Percentiles rank a stretch among this genome's conserved stretches.
Evolutionary conservation across 352 stramenopile genomes (phyloP).

Genomic region (Globisporangium nodosum): DNA sequence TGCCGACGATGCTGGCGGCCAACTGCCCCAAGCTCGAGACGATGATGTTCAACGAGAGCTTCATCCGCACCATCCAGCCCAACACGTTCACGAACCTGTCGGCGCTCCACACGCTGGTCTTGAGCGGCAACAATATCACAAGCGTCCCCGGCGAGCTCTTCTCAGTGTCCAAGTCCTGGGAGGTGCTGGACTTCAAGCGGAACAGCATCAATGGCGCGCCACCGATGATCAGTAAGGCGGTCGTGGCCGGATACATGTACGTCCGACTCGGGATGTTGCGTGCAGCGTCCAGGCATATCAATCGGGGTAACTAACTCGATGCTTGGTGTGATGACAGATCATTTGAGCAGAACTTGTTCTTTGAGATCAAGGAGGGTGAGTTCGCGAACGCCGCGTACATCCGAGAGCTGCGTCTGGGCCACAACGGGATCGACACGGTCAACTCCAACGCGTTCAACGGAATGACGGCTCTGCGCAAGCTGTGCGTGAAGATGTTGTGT

Average conservation of each 20-base stretch:
- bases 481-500: constrained; percentile 19
- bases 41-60: constrained; percentile 35
- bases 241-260: constrained; percentile 55
- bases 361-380: constrained; percentile 39
- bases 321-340: constrained; percentile 26
- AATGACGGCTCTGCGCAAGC: constrained; percentile 40
- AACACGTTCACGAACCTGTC: constrained; percentile 43
- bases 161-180: constrained; percentile 40
- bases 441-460: constrained; percentile 43
- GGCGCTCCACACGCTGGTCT: constrained; percentile 42
- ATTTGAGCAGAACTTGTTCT: constrained; percentile 52
- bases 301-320: not conserved
- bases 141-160: constrained; percentile 32
- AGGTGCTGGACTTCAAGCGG: constrained; percentile 46
- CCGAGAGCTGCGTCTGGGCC: constrained; percentile 39
- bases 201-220: constrained; percentile 39
- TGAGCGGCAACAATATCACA: constrained; percentile 51
- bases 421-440: constrained; percentile 59
- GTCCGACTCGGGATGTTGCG: constrained; percentile 3
- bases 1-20: constrained; percentile 26
- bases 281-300: no score
- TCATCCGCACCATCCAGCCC: constrained; percentile 22
- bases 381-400: constrained; percentile 45
- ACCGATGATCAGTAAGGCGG: constrained; percentile 26
- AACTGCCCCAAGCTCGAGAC: constrained; percentile 34